phyloP scores from a whole-genome alignment of 75 land plant species.

The Larix kaempferi region DNA sequence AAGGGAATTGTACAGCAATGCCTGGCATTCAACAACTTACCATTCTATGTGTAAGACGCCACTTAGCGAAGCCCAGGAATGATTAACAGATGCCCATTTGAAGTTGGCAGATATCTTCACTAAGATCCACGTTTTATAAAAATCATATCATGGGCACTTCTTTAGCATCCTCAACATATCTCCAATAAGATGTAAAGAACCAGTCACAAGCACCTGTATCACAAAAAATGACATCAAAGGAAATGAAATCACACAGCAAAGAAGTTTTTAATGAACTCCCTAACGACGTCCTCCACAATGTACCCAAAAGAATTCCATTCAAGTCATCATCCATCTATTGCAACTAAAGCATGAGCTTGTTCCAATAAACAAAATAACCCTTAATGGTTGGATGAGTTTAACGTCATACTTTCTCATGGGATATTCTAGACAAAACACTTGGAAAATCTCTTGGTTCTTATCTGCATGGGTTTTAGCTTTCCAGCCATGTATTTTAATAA shows the following conservation, averaged over 20 bases:
- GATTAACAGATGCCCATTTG: neutral
- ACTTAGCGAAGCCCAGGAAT: neutral
- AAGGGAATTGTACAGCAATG: neutral
- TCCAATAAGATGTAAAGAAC: slow-evolving; percentile 87
- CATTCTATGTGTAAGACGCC: neutral
- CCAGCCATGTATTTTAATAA: neutral
- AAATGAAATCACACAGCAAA: neutral
- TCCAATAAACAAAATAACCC: neutral
- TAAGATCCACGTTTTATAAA: neutral
- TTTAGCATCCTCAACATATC: slow-evolving; percentile 73
- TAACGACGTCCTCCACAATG: neutral
- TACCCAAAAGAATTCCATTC: too few relatives aligned
- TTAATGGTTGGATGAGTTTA: neutral
- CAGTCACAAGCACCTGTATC: slow-evolving; percentile 85
- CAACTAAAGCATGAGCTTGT: too few relatives aligned
- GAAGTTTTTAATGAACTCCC: neutral
- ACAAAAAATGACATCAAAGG: slow-evolving; percentile 1
- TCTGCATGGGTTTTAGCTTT: neutral
- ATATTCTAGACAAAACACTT: neutral
- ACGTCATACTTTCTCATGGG: neutral
- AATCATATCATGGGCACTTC: slow-evolving; percentile 23
- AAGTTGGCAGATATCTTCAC: neutral
- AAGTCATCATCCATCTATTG: too few relatives aligned
- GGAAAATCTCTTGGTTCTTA: neutral
- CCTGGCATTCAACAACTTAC: neutral